Percentiles rank a stretch among this genome's conserved stretches.
Conservation (phyloP, 164 flowering plant genomes). For the Vitis cinerea region DNA sequence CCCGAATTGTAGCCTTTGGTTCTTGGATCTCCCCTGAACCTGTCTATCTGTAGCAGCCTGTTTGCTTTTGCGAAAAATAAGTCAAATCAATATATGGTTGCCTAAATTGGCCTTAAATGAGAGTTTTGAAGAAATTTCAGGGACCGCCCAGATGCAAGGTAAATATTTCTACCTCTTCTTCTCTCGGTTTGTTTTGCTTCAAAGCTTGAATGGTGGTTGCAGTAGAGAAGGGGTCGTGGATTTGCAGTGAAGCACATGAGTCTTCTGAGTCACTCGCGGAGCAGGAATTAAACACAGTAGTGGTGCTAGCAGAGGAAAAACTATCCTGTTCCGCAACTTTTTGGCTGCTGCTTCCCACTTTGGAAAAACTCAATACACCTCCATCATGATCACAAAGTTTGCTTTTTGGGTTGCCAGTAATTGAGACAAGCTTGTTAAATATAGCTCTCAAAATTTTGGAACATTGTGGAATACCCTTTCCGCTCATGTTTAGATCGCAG, state of each 20-base stretch:
- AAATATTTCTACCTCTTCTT: constrained; percentile 24
- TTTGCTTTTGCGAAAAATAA: constrained; percentile 7
- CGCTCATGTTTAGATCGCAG: constrained; percentile 13
- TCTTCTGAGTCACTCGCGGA: constrained; percentile 32
- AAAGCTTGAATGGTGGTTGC: constrained; percentile 5
- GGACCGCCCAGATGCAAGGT: neutral
- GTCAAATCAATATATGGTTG: too few species aligned
- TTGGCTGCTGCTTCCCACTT: constrained; percentile 4
- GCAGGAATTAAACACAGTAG: constrained; percentile 27
- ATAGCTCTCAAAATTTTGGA: constrained; percentile 36
- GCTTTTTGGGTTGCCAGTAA: constrained; percentile 6
- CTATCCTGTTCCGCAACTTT: constrained; percentile 24
- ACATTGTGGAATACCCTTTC: constrained; percentile 14
- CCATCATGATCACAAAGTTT: constrained; percentile 7
- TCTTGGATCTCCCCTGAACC: constrained; percentile 21
- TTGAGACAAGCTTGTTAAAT: constrained; percentile 26
- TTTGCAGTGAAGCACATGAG: constrained; percentile 7
- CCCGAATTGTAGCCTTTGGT: constrained; percentile 42
- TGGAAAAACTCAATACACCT: constrained; percentile 6
- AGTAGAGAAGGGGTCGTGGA: constrained; percentile 5
- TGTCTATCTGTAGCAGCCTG: constrained; percentile 33
- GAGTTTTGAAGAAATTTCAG: neutral
- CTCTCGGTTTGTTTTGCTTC: constrained; percentile 11
- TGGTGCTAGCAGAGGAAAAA: constrained; percentile 39
- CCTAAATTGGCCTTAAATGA: too few species aligned